Evolutionary conservation across 2,329 filamentous ascomycete genomes (phyloP).

Genomic region (Magnaporthiopsis incrustans): DNA sequence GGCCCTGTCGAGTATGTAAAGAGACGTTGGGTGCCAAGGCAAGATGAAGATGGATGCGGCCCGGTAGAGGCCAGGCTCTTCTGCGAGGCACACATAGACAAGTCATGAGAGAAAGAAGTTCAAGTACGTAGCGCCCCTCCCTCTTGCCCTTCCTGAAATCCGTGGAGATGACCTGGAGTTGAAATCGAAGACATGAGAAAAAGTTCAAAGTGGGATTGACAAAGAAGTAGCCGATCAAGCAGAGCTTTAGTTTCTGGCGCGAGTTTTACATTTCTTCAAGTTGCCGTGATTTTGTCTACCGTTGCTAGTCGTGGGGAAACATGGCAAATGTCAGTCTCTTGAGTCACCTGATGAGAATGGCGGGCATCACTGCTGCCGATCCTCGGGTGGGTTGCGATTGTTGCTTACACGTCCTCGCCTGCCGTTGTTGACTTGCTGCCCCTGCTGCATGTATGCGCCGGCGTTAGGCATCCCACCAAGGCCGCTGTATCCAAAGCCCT

Average conservation of each 20-base stretch:
- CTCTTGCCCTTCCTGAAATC: neutral
- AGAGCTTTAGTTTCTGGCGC: too few species aligned
- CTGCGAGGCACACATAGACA: neutral
- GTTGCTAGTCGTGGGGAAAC: neutral
- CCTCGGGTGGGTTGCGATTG: conserved; percentile 5
- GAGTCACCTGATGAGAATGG: neutral
- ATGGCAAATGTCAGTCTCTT: conserved; percentile 2
- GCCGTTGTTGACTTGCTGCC: conserved; percentile 43
- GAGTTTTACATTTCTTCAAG: neutral
- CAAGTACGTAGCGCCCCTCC: neutral
- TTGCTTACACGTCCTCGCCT: conserved; percentile 52
- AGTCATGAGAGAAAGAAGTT: neutral
- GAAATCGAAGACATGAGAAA: neutral
- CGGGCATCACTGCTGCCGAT: neutral
- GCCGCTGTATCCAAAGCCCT: conserved; percentile 36
- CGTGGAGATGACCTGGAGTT: neutral
- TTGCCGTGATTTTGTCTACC: neutral
- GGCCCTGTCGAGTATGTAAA: neutral
- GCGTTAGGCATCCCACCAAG: conserved; percentile 38
- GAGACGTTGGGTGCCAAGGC: neutral
- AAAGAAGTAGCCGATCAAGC: neutral
- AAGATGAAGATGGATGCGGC: neutral
- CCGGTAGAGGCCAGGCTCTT: neutral
- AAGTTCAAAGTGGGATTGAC: neutral
- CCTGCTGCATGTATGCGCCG: conserved; percentile 44